Conservation (phyloP, 2,329 filamentous ascomycete species). For the Aspergillus carbonarius region DNA sequence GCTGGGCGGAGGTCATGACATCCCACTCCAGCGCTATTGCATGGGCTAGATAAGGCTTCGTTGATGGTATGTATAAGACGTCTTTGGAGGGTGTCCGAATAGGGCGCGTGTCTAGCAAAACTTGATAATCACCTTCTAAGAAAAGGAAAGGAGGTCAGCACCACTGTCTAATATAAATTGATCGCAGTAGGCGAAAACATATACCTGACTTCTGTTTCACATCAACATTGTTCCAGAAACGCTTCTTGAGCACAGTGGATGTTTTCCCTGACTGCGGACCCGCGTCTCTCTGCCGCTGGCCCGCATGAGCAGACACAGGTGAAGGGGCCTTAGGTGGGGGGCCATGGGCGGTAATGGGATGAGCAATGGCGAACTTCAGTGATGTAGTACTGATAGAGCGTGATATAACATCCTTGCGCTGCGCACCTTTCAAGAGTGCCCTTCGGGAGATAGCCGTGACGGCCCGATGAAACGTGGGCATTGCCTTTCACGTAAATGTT, state of each 20-base stretch:
- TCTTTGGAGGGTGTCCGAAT: constrained; percentile 74
- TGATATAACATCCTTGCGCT: constrained; percentile 17
- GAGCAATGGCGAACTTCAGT: constrained; percentile 52
- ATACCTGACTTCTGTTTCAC: constrained; percentile 67
- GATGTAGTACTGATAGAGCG: constrained; percentile 37
- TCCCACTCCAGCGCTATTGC: constrained; percentile 95
- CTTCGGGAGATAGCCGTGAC: constrained; percentile 20
- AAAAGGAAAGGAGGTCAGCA: constrained; percentile 5
- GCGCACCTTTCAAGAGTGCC: constrained; percentile 16
- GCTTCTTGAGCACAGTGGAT: constrained; percentile 57
- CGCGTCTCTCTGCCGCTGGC: constrained; percentile 46
- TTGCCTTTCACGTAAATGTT: constrained; percentile 12
- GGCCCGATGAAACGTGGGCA: constrained; percentile 25
- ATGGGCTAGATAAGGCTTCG: constrained; percentile 77
- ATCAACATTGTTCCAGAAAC: constrained; percentile 86
- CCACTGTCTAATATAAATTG: not conserved
- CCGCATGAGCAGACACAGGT: constrained; percentile 50
- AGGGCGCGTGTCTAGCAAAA: constrained; percentile 75
- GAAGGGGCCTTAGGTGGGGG: constrained; percentile 60
- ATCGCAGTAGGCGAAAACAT: not conserved
- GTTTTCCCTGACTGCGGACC: constrained; percentile 34
- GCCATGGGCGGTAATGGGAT: constrained; percentile 59
- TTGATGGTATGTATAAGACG: constrained; percentile 68
- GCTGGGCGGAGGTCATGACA: constrained; percentile 73
- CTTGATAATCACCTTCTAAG: constrained; percentile 52